Conservation (phyloP, 2,329 filamentous ascomycete species). For the Apiospora phragmitis region DNA sequence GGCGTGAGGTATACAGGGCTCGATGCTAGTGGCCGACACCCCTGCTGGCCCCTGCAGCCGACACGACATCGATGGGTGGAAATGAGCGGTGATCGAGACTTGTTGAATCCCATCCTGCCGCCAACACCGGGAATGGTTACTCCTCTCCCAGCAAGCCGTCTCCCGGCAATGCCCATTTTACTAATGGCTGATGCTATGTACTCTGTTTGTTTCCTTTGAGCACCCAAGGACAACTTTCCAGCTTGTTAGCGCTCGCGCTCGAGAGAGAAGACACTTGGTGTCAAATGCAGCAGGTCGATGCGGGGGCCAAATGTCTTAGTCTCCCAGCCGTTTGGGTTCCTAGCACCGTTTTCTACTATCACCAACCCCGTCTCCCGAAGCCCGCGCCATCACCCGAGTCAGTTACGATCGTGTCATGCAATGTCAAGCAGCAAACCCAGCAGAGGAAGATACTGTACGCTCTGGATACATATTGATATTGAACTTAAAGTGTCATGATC, state of each 20-base stretch:
- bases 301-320: background rate
- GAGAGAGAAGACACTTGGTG: background rate
- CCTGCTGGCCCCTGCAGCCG: background rate
- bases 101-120: background rate
- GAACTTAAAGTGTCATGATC: background rate
- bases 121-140: background rate
- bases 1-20: background rate
- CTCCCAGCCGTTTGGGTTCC: background rate
- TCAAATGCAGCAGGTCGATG: background rate
- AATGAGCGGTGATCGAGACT: background rate
- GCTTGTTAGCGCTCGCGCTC: background rate
- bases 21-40: background rate
- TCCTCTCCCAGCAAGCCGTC: background rate
- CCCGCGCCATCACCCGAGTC: background rate
- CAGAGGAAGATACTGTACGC: background rate
- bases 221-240: background rate
- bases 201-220: background rate
- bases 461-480: background rate
- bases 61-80: constrained; percentile 5
- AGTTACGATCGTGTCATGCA: background rate
- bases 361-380: background rate
- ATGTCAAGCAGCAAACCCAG: background rate
- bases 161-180: background rate
- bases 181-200: background rate
- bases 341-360: background rate